phyloP scores from a whole-genome alignment of 805 yeast species.

The Candida caryicola region DNA sequence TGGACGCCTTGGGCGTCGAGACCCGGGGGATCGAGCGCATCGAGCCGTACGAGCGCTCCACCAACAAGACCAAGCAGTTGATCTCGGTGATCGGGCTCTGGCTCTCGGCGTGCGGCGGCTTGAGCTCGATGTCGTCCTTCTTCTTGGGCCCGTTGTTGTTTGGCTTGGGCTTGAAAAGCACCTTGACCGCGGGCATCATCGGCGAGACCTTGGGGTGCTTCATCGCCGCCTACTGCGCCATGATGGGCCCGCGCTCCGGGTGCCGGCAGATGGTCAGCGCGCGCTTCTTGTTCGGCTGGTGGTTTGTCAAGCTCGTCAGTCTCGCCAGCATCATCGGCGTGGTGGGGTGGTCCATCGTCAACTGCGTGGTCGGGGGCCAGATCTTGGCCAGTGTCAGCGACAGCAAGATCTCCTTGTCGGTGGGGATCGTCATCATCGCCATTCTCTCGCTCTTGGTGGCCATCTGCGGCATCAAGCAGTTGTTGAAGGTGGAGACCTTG shows the following conservation, averaged over 20 bases:
- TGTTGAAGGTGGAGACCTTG: conserved; percentile 63
- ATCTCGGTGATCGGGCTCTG: conserved; percentile 67
- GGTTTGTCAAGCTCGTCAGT: conserved; percentile 74
- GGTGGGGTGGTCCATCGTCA: conserved; percentile 93
- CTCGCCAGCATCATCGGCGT: conserved; percentile 72
- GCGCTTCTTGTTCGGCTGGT: conserved; percentile 80
- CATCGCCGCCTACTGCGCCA: conserved; percentile 78
- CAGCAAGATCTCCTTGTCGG: conserved; percentile 64
- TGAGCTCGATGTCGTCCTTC: conserved; percentile 86
- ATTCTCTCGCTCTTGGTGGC: conserved; percentile 63
- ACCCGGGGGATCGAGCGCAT: conserved; percentile 77
- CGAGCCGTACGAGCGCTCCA: conserved; percentile 62
- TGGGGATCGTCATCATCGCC: conserved; percentile 73
- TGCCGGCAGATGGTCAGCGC: conserved; percentile 86
- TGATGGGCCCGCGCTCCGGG: conserved; percentile 89
- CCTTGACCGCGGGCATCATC: conserved; percentile 58
- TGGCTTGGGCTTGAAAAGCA: conserved; percentile 64
- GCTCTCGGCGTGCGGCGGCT: conserved; percentile 83
- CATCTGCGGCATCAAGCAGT: conserved; percentile 72
- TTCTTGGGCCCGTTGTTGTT: conserved; percentile 72
- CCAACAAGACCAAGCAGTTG: conserved; percentile 24
- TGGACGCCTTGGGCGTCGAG: conserved; percentile 63
- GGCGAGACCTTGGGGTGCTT: conserved; percentile 69
- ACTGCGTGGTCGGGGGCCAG: conserved; percentile 85
- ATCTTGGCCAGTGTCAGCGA: conserved; percentile 64